These are phyloP conservation scores for Hericium rajendrae DNA, from an alignment of 768 basidiomycete genomes.

Conservation along the genomic window DNA sequence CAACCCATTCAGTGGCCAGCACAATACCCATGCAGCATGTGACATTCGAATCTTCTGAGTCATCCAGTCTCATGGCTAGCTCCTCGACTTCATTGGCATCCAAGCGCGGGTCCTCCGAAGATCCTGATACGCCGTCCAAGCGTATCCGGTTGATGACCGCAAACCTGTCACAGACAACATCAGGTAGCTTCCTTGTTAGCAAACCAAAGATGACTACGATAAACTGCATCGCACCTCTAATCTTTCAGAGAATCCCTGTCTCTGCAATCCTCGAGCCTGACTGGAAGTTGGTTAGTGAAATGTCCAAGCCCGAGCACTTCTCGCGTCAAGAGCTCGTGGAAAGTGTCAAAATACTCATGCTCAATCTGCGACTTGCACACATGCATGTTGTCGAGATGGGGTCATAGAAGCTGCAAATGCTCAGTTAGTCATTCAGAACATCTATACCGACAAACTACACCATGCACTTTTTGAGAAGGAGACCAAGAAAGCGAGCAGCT, in stretches of 20 bases:
- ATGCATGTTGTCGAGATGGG: neutral
- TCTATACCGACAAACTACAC: neutral
- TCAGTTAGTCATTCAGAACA: neutral
- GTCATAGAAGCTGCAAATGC: neutral
- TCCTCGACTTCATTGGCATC: too few relatives aligned
- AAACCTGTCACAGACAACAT: neutral
- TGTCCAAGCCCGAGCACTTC: neutral
- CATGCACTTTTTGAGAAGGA: neutral
- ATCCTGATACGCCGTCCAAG: neutral
- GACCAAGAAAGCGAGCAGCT: neutral
- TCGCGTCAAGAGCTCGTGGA: neutral
- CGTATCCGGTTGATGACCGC: neutral
- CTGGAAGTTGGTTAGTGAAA: neutral
- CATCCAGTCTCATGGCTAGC: too few relatives aligned
- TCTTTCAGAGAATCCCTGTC: neutral
- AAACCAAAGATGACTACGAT: neutral
- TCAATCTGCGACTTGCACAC: neutral
- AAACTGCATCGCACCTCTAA: conserved; percentile 1
- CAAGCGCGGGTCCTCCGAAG: neutral
- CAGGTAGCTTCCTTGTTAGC: conserved; percentile 2
- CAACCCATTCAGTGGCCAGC: too few relatives aligned
- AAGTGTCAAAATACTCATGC: neutral
- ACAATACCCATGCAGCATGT: neutral
- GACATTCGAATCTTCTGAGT: too few relatives aligned
- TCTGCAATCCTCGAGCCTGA: neutral